Evolutionary conservation across 2,329 filamentous ascomycete genomes (phyloP), one percentile per base, ranked within the genome.

Genomic region (Pseudopyricularia javanii): DNA sequence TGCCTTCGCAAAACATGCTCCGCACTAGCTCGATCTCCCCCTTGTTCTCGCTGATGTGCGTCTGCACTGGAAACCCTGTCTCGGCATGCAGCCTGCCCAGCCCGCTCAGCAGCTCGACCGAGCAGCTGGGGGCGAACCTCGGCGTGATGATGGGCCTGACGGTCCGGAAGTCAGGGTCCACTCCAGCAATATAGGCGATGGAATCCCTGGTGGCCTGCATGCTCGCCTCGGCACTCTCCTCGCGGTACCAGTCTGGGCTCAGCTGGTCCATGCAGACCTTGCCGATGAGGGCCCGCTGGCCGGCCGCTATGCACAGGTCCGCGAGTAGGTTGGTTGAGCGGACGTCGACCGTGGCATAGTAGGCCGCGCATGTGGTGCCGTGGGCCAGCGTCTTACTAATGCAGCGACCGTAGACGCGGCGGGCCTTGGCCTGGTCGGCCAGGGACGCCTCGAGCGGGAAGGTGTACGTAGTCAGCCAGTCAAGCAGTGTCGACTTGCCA

Each of bases 381-480:
- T 96, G 83, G 22, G 88, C 79, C 11, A 98, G 79, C 0, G 90
- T 95, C 48, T 88, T 82, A 30, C 81, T 74, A 57, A 98, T 80
- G 57, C 88, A 85, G 54, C 85, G 83, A 24, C 78, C 76, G 70
- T 97, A 98, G 56, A 94, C 83, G 34, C 72, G 74, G 14, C 73
- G 74, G 1, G 90, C 89, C 61, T 79, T 82, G 53, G 69, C 58
- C 5, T 82, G 70, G 57, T 81, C 74, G 7, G 75, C 70, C 55
- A 96, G 81, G 9, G 86, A 90, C 1, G 84, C 75, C 68, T 98
- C 93, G 57, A 95, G 79, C 0, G 93, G 93, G 64, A 97, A 98
- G 0, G 93, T 98, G 72, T 98, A 97, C 15, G 76, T 93, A 61
- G 91, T 80, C 5, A 98, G 75, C 93, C 93, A 98, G 69, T 93